Percentiles rank a stretch among this genome's conserved stretches.
These are phyloP conservation scores for Linnemannia hyalina DNA, from an alignment of 192 early-diverging fungal genomes.

Conservation along the genomic window DNA sequence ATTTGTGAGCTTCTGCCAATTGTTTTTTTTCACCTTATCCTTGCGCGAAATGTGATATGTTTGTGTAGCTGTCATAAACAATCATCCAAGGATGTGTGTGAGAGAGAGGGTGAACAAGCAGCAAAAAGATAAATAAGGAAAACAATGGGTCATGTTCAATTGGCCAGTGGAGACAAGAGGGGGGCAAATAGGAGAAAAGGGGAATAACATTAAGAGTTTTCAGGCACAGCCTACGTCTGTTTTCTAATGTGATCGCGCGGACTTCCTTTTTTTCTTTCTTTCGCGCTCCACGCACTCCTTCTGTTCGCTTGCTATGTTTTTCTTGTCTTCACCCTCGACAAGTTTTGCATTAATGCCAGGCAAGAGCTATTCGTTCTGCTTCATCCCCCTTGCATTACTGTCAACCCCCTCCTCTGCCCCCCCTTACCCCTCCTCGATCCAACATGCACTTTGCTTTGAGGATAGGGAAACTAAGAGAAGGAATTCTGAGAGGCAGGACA, in stretches of 20 bases:
- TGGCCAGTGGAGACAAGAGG: neutral
- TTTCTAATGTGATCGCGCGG: neutral
- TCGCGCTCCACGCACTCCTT: neutral
- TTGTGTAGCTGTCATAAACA: no score
- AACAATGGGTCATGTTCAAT: neutral
- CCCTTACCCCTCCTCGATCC: neutral
- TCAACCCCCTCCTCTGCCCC: neutral
- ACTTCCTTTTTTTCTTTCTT: neutral
- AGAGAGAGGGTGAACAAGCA: neutral
- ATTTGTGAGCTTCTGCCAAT: neutral
- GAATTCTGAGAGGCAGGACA: neutral
- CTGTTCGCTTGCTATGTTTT: neutral
- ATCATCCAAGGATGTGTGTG: no score
- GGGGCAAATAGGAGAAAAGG: neutral
- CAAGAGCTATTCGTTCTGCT: neutral
- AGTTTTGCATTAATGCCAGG: neutral
- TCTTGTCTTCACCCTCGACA: neutral
- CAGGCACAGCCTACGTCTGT: neutral
- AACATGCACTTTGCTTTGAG: neutral
- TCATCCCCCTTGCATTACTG: slow-evolving; percentile 35
- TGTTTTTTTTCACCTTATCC: neutral
- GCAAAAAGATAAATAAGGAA: no score
- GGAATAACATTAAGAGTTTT: neutral
- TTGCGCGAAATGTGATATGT: neutral
- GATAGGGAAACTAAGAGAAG: neutral